phyloP scores from a whole-genome alignment of 495 filamentous ascomycete species.

The Aspergillus taichungensis region DNA sequence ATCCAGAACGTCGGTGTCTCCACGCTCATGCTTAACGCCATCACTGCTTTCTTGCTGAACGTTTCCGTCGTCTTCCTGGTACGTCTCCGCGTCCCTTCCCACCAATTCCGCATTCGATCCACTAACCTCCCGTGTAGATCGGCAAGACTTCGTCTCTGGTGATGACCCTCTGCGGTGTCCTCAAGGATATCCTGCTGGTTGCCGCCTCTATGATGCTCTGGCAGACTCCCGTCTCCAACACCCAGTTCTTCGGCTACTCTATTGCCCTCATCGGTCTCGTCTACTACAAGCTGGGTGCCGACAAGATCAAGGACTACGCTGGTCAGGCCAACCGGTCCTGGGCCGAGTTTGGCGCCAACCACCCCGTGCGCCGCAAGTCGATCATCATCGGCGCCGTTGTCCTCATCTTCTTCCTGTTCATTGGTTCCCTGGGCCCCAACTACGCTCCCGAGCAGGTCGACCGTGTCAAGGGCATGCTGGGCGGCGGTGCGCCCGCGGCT shows the following conservation, averaged over 20 bases:
- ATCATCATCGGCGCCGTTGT: conserved; percentile 56
- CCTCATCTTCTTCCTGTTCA: conserved; percentile 57
- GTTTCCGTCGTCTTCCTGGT: conserved; percentile 92
- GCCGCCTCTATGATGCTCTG: conserved; percentile 83
- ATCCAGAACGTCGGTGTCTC: conserved; percentile 67
- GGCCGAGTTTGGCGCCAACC: conserved; percentile 74
- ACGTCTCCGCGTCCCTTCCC: conserved; percentile 27
- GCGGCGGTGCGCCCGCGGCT: conserved; percentile 30
- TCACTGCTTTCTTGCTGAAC: conserved; percentile 80
- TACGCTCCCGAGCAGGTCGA: conserved; percentile 33
- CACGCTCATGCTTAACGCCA: conserved; percentile 70
- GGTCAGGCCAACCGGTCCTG: conserved; percentile 60
- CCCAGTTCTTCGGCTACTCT: conserved; percentile 93
- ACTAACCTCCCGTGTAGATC: conserved; percentile 49
- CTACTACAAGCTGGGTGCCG: conserved; percentile 93
- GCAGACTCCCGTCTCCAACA: conserved; percentile 66
- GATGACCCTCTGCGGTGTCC: conserved; percentile 93
- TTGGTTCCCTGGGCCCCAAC: conserved; percentile 49
- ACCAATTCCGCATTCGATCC: not conserved
- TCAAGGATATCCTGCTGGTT: conserved; percentile 97
- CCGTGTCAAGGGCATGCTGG: conserved; percentile 35
- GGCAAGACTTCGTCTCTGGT: conserved; percentile 95
- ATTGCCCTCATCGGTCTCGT: conserved; percentile 84
- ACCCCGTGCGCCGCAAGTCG: conserved; percentile 68
- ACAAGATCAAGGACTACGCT: conserved; percentile 72